A percentile compares a stretch with the other conserved stretches of the same genome.
phyloP scores from a whole-genome alignment of 805 yeast genomes.

The Spathaspora hagerdaliae region DNA sequence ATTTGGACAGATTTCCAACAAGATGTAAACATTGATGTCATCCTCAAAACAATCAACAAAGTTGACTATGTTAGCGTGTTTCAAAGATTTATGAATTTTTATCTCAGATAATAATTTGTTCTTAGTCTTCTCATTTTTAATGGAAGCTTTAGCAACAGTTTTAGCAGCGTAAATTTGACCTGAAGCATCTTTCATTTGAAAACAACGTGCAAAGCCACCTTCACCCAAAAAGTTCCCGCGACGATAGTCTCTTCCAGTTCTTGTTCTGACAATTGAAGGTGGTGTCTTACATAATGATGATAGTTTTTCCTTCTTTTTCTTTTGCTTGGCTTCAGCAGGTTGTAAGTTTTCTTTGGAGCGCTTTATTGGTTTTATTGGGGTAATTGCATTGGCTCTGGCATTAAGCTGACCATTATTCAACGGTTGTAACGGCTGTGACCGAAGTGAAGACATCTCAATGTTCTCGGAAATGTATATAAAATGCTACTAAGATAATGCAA shows the following conservation, averaged over 20 bases:
- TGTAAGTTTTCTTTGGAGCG: constrained; percentile 18
- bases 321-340: constrained; percentile 20
- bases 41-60: constrained; percentile 97
- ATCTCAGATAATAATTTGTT: constrained; percentile 86
- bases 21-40: constrained; percentile 86
- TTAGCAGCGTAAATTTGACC: constrained; percentile 93
- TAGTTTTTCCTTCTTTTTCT: constrained; percentile 82
- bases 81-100: constrained; percentile 87
- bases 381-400: constrained; percentile 33
- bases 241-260: constrained; percentile 83
- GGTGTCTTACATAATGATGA: constrained; percentile 94
- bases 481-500: no score
- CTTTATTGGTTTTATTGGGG: constrained; percentile 27
- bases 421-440: constrained; percentile 52
- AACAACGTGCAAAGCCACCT: constrained; percentile 98
- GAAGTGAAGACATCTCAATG: constrained; percentile 19
- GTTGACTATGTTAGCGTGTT: constrained; percentile 86
- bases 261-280: constrained; percentile 85
- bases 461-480: no score
- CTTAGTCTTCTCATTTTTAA: constrained; percentile 85
- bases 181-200: constrained; percentile 87
- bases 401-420: constrained; percentile 51
- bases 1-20: constrained; percentile 91
- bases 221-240: constrained; percentile 92
- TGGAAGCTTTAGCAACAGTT: constrained; percentile 94